Evolutionary conservation across 768 basidiomycete genomes (phyloP).

Genomic region (Leccinum rimulosum): DNA sequence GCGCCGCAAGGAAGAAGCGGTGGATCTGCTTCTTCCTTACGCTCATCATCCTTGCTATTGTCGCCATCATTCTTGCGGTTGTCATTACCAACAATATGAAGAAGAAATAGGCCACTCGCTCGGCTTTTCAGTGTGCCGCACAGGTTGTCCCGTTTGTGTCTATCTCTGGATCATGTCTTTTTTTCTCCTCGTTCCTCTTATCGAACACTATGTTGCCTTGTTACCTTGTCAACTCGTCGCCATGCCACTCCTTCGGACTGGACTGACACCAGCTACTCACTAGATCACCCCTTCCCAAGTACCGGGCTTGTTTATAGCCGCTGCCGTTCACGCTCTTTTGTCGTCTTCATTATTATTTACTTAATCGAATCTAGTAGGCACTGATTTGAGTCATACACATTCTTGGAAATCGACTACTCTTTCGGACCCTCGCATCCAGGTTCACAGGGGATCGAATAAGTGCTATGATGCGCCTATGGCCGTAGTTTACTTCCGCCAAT

Average conservation of each 20-base stretch:
- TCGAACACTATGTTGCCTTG: constrained; percentile 12
- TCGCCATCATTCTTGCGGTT: constrained; percentile 60
- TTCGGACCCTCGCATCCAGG: not conserved
- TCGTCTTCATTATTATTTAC: constrained; percentile 22
- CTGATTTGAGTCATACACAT: constrained; percentile 14
- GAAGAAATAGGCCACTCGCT: constrained; percentile 28
- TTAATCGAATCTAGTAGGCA: constrained; percentile 28
- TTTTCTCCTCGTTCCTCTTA: not conserved
- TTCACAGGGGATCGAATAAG: not conserved
- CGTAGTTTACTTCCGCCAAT: not conserved
- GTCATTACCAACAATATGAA: constrained; percentile 48
- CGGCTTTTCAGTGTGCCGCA: not conserved
- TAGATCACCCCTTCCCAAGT: constrained; percentile 6
- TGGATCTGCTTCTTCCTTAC: constrained; percentile 92
- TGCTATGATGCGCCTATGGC: not conserved
- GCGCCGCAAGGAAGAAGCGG: constrained; percentile 89
- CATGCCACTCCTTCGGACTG: constrained; percentile 23
- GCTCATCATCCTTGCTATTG: constrained; percentile 64
- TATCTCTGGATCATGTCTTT: not conserved
- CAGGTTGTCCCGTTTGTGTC: not conserved
- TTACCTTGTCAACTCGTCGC: constrained; percentile 1
- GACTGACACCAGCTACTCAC: constrained; percentile 15
- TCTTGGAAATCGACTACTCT: constrained; percentile 6
- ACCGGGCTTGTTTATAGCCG: constrained; percentile 1
- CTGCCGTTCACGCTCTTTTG: constrained; percentile 15